Base-by-base conservation (phyloP, 768 basidiomycete species). In the Phylloporus sp. region DNA sequence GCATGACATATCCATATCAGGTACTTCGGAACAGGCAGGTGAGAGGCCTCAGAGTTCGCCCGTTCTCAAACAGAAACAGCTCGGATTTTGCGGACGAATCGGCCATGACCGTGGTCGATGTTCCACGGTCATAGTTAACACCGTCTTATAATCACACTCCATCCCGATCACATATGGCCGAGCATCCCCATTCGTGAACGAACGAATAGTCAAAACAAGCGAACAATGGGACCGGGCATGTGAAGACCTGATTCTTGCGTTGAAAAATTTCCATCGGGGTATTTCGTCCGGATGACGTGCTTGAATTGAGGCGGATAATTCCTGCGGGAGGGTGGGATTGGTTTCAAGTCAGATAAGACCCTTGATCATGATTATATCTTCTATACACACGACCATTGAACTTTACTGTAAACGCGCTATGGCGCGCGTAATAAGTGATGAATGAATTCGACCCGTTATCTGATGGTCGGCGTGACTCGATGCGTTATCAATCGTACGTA, bases 391-490 rank as follows among this genome's bases (percentile, higher is more conserved):
- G 18, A 39, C 27, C 36, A 40, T 48, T 48, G 40, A 48, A 39
- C 47, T 22, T 38, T 16, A 48, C 38, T 40, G 27, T 39, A 27
- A 27, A 39, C 47, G 9, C 26, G 27, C 36, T 27, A 39, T 16
- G 7, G 26, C 11, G 24, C 1, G 41, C 13, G 27, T 34, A 34
- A 49, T 49, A 24, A 13, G 20, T 27, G n/a, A 26, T 16, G 23
- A 45, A 50, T 35, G 39, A 50, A 45, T 42, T 46, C 20, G 39
- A 42, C 11, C 31, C 11, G 13, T 44, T 36, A 59, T 51, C 43
- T 28, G 50, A 26, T 41, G 24, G 16, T 10, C 23, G 51, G 28
- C 46, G n/a, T 60, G 64, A 60, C 54, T 51, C 49, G 27, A 62
- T 51, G 28, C 35, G 53, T 54, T 58, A 62, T 64, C 59, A 52